Conservation (phyloP, 805 yeast genomes). For the Lipomyces mesembrius region DNA sequence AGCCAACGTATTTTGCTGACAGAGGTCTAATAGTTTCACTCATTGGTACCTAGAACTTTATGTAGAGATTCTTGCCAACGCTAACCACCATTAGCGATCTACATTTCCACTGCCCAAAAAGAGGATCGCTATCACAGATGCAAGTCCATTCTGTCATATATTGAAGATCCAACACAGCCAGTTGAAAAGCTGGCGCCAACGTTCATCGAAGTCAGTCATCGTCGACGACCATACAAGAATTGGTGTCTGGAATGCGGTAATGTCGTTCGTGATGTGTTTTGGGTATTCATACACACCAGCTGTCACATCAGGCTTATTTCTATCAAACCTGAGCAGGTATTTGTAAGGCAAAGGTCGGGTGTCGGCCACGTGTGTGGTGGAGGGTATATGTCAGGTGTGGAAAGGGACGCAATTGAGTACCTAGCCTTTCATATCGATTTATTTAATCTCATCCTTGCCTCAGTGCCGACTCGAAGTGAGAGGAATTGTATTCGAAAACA, state of each 20-base stretch:
- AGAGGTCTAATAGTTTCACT: conserved; percentile 18
- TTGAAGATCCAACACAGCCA: conserved; percentile 18
- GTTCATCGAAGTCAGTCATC: conserved; percentile 25
- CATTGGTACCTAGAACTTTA: background rate
- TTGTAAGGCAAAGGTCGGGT: background rate
- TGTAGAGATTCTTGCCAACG: background rate
- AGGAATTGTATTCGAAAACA: conserved; percentile 16
- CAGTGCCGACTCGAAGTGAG: conserved; percentile 3
- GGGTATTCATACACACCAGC: conserved; percentile 24
- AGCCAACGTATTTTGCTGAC: conserved; percentile 24
- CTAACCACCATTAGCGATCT: background rate
- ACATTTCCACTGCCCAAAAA: conserved; percentile 6
- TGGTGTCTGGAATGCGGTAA: conserved; percentile 26
- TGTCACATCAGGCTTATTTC: conserved; percentile 11
- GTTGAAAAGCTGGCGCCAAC: conserved; percentile 12
- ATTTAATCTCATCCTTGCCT: conserved; percentile 18
- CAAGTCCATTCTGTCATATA: conserved; percentile 11
- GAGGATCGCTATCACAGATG: conserved; percentile 14
- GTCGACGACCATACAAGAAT: conserved; percentile 24
- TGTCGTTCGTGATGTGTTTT: conserved; percentile 28
- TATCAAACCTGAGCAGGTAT: background rate
- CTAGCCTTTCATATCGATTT: conserved; percentile 31
- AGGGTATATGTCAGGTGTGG: conserved; percentile 9
- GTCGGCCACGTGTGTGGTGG: background rate
- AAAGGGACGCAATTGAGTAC: conserved; percentile 29